Evolutionary conservation across 2,329 filamentous ascomycete genomes (phyloP), one percentile per base, ranked within the genome.

Genomic region (Calonectria pseudoreteaudii): DNA sequence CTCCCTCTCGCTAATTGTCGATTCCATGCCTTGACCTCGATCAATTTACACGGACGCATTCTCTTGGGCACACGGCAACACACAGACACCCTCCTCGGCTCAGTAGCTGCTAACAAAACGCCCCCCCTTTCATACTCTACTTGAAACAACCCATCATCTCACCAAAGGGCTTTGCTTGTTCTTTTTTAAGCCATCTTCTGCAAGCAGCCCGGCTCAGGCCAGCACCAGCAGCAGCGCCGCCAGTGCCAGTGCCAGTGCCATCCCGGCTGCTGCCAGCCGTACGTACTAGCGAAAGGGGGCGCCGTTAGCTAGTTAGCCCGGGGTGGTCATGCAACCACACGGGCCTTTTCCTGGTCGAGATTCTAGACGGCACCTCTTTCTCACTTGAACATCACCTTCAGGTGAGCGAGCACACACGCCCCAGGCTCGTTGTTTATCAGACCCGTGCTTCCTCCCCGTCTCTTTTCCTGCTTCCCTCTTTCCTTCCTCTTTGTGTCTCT

Each of bases 141-240:
- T 72, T 80, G 78, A 80, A 80, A 80, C 78, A 67, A 73, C 68
- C 67, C 71, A 60, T 74, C 75, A 70, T 74, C 69, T 76, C 70
- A 70, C 71, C 58, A 69, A 7, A 47, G 13, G 13, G n/a, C 13
- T 38, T 53, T 26, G 30, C 28, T 30, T 65, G 36, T 58, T 56
- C 16, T 71, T 67, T 36, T 41, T 36, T 50, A 66, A 66, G 30
- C n/a, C 65, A 5, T 20, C 10, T 30, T 31, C 41, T 41, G 65
- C 31, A 60, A 47, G 44, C 11, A 20, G 44, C 9, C n/a, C 44
- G n/a, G n/a, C 44, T 47, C 9, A 13, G 44, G 20, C 44, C 18
- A 44, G 20, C 44, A 47, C 20, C 44, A n/a, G n/a, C n/a, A n/a
- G n/a, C n/a, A n/a, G n/a, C n/a, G n/a, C n/a, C n/a, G n/a, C n/a